Conservation (phyloP, 192 early-diverging fungal genomes). For the Rhizophagus sp. region DNA sequence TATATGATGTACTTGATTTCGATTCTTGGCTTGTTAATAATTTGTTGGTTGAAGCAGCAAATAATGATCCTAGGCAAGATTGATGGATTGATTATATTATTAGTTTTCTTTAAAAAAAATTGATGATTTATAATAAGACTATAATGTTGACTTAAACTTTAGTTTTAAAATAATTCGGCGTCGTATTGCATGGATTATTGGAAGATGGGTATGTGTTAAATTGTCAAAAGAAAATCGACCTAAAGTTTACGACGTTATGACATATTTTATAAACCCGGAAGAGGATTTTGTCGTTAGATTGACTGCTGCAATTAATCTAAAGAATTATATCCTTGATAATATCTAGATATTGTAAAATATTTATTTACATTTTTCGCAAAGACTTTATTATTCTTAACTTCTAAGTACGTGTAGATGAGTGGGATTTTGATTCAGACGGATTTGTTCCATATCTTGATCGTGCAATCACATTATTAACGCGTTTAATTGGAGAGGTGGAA, state of each 20-base stretch:
- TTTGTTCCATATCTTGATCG: conserved; percentile 70
- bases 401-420: conserved; percentile 61
- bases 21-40: conserved; percentile 70
- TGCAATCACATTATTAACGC: conserved; percentile 57
- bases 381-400: not conserved
- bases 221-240: conserved; percentile 60
- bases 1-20: conserved; percentile 83
- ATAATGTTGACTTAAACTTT: not conserved
- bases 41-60: conserved; percentile 56
- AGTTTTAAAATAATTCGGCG: conserved; percentile 56
- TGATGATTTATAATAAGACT: not conserved
- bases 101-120: not conserved
- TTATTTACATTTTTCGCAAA: not conserved
- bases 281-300: conserved; percentile 83
- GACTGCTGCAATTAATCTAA: conserved; percentile 67
- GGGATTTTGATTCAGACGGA: conserved; percentile 76
- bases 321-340: conserved; percentile 51
- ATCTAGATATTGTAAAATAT: not conserved
- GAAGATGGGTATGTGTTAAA: conserved; percentile 85
- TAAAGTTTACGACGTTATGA: conserved; percentile 70
- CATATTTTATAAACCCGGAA: conserved; percentile 64
- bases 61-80: conserved; percentile 49
- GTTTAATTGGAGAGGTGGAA: conserved; percentile 63
- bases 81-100: not conserved
- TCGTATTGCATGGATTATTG: conserved; percentile 81